A percentile compares a stretch with the other conserved stretches of the same genome.
Conservation (phyloP, 2,329 filamentous ascomycete species). For the Didymella arachidicola region DNA sequence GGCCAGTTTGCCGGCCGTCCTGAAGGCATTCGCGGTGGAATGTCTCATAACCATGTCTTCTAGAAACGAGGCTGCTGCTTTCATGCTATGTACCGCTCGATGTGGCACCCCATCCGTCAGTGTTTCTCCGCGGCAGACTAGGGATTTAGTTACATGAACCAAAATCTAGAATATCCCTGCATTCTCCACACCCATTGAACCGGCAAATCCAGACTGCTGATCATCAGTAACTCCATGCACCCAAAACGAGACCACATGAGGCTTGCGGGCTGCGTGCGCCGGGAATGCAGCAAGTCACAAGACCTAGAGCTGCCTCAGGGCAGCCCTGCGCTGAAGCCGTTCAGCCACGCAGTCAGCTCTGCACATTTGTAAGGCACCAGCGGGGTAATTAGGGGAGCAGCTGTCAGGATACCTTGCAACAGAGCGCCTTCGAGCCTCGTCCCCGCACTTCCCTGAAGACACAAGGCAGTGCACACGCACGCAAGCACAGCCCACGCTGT, state of each 20-base stretch:
- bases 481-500: slow-evolving; percentile 3
- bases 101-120: slow-evolving; percentile 10
- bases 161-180: slow-evolving; percentile 17
- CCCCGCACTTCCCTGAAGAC: slow-evolving; percentile 13
- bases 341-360: slow-evolving; percentile 9
- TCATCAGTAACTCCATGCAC: slow-evolving; percentile 10
- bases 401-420: background rate
- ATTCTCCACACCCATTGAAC: slow-evolving; percentile 20
- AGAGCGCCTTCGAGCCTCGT: slow-evolving; percentile 13
- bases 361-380: slow-evolving; percentile 16
- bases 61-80: slow-evolving; percentile 6
- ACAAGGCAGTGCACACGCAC: slow-evolving; percentile 11
- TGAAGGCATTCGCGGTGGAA: background rate
- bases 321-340: no score
- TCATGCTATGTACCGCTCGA: slow-evolving; percentile 10
- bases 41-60: background rate
- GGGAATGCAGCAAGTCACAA: slow-evolving; percentile 11
- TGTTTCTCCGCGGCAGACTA: slow-evolving; percentile 17
- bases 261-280: slow-evolving; percentile 7
- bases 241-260: slow-evolving; percentile 7
- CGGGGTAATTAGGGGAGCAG: slow-evolving; percentile 11
- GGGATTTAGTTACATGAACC: slow-evolving; percentile 18
- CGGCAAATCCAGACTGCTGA: slow-evolving; percentile 20
- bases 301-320: slow-evolving; percentile 11
- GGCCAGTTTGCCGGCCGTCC: background rate